Evolutionary conservation across 495 filamentous ascomycete species (phyloP).

Genomic region (Penicillium crystallinum): DNA sequence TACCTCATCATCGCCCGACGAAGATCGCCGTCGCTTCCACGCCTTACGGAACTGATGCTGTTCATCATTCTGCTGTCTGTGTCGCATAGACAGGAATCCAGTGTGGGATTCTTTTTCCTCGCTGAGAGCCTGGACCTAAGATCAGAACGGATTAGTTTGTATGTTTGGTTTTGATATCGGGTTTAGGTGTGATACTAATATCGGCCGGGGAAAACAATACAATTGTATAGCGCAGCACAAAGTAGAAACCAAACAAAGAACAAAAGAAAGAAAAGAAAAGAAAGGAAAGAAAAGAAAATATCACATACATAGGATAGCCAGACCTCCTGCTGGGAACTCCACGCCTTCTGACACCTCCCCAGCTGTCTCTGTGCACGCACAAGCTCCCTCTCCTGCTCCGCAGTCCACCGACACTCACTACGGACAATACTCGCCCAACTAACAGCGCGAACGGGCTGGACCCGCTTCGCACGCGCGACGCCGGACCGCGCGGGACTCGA

Average conservation of each 20-base stretch:
- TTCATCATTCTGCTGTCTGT: slow-evolving; percentile 36
- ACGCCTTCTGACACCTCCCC: slow-evolving; percentile 37
- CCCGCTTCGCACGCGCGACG: slow-evolving; percentile 10
- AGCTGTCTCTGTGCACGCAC: slow-evolving; percentile 27
- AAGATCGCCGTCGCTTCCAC: slow-evolving; percentile 27
- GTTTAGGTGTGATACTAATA: neutral
- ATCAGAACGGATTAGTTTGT: neutral
- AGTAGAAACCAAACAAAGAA: too few species aligned
- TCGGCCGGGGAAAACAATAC: neutral
- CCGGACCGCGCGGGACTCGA: slow-evolving; percentile 2
- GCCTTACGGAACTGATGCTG: slow-evolving; percentile 37
- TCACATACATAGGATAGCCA: slow-evolving; percentile 37
- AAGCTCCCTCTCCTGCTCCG: slow-evolving; percentile 32
- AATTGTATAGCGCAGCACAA: too few species aligned
- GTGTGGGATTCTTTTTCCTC: slow-evolving; percentile 39
- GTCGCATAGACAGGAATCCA: slow-evolving; percentile 30
- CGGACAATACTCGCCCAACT: slow-evolving; percentile 35
- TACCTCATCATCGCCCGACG: neutral
- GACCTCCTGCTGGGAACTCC: slow-evolving; percentile 42
- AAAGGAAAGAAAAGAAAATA: neutral
- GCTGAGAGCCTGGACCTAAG: slow-evolving; percentile 31
- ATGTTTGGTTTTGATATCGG: neutral
- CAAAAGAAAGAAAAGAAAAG: slow-evolving; percentile 3
- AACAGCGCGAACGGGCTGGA: slow-evolving; percentile 20
- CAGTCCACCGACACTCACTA: slow-evolving; percentile 31